Evolutionary conservation across 352 stramenopile genomes (phyloP).

Genomic region (Globisporangium paroecandrum): DNA sequence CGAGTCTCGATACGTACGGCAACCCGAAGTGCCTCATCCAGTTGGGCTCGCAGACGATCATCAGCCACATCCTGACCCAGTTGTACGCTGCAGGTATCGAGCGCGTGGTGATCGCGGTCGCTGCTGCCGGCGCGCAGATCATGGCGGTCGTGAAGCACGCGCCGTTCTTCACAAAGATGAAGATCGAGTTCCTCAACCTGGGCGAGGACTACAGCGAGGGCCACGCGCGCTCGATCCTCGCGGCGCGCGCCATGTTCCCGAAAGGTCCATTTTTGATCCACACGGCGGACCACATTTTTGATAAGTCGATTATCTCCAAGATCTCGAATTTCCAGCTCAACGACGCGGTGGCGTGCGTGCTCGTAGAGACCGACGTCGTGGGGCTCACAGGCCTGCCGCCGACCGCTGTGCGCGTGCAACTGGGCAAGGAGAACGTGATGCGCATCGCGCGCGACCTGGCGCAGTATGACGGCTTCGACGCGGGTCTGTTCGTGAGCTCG

Average conservation of each 20-base stretch:
- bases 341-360: slow-evolving; percentile 60
- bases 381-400: slow-evolving; percentile 56
- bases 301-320: slow-evolving; percentile 68
- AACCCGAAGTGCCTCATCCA: slow-evolving; percentile 74
- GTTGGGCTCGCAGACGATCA: slow-evolving; percentile 67
- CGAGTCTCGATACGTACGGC: slow-evolving; percentile 47
- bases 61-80: slow-evolving; percentile 77
- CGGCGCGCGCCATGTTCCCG: slow-evolving; percentile 72
- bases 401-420: slow-evolving; percentile 62
- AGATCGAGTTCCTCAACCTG: slow-evolving; percentile 84
- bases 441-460: slow-evolving; percentile 55
- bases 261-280: slow-evolving; percentile 83
- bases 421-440: slow-evolving; percentile 53
- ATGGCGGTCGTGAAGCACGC: slow-evolving; percentile 62
- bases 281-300: slow-evolving; percentile 83
- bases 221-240: slow-evolving; percentile 70
- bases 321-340: slow-evolving; percentile 55
- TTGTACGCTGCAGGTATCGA: slow-evolving; percentile 70
- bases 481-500: slow-evolving; percentile 70
- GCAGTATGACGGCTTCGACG: slow-evolving; percentile 64
- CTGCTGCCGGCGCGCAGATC: slow-evolving; percentile 54
- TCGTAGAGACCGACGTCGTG: slow-evolving; percentile 68
- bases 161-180: slow-evolving; percentile 70
- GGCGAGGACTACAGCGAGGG: slow-evolving; percentile 72
- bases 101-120: slow-evolving; percentile 75